Base-by-base conservation (phyloP, 2,329 filamentous ascomycete genomes). In the Neoscytalidium dimidiatum region DNA sequence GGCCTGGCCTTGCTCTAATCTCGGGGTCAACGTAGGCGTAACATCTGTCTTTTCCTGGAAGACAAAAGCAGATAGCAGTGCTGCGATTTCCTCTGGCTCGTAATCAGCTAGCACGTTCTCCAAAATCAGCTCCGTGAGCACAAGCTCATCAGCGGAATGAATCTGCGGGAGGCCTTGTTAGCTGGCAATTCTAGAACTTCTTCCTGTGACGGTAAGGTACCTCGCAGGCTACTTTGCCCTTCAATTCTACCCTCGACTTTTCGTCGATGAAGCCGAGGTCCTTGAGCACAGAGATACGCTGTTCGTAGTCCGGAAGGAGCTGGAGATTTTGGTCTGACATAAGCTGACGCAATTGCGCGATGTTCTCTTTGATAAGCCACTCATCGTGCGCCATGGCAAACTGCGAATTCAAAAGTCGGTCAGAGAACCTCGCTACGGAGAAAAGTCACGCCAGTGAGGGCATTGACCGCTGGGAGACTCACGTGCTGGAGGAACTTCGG, bases 151-250 rank as follows among this genome's bases (percentile, higher is more conserved):
- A 19, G 94, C 94, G 0, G 94, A 97, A 78, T 98, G 95, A 66
- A 99, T 94, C 81, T 85, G 68, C 6, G n/a, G 28, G 7, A 57
- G 7, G 21, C 14, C 65, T 7, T 49, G 67, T 69, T 63, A 68
- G 43, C 33, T n/a, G 9, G 4, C 19, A 29, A 28, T 11, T 9
- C 11, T 29, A 11, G 31, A 46, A 29, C 28, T 7, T 31, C 69
- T 51, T 69, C 67, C n/a, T 3, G 6, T 11, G 44, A 9, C 33
- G 19, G n/a, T n/a, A n/a, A 61, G 75, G 69, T 75, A 85, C 83
- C 79, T 99, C 95, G 80, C 95, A 99, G 4, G 95, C 95, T 23
- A 99, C 95, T 78, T 98, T 98, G 78, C 95, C 95, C 80, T 99
- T 99, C 68, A 99, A 86, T 79, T 96, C 92, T 43, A 99, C 96